Conservation (phyloP, 2,329 filamentous ascomycete species). For the Whalleya microplaca region DNA sequence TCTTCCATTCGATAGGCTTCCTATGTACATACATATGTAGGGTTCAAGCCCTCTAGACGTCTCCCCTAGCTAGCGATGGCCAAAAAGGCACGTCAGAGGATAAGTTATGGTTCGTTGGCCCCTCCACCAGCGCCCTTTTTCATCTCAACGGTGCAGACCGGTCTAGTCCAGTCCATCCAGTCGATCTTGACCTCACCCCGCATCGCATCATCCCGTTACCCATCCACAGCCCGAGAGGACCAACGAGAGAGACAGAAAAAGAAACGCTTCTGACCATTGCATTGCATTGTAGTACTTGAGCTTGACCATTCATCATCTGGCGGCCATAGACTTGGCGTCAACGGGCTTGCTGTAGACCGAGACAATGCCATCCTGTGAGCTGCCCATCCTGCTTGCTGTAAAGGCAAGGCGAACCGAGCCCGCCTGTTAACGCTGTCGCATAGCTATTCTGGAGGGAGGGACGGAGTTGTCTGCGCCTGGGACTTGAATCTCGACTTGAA, state of each 20-base stretch:
- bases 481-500: conserved; percentile 76
- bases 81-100: conserved; percentile 67
- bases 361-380: conserved; percentile 84
- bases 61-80: conserved; percentile 51
- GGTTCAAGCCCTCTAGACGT: conserved; percentile 18
- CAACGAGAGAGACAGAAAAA: conserved; percentile 3
- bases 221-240: not conserved
- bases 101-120: conserved; percentile 63
- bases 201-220: conserved; percentile 17
- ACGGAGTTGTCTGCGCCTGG: conserved; percentile 96
- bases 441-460: conserved; percentile 93
- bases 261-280: conserved; percentile 18
- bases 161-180: conserved; percentile 9
- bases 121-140: conserved; percentile 8
- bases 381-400: conserved; percentile 15
- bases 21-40: conserved; percentile 16
- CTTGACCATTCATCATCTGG: conserved; percentile 64
- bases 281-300: conserved; percentile 54
- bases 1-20: conserved; percentile 8
- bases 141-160: conserved; percentile 9
- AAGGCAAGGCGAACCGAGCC: conserved; percentile 10
- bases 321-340: conserved; percentile 91
- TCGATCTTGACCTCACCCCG: conserved; percentile 29
- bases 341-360: conserved; percentile 86
- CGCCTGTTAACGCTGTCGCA: conserved; percentile 23